phyloP scores from a whole-genome alignment of 2,329 filamentous ascomycete species.

The Teratosphaeria viscida region DNA sequence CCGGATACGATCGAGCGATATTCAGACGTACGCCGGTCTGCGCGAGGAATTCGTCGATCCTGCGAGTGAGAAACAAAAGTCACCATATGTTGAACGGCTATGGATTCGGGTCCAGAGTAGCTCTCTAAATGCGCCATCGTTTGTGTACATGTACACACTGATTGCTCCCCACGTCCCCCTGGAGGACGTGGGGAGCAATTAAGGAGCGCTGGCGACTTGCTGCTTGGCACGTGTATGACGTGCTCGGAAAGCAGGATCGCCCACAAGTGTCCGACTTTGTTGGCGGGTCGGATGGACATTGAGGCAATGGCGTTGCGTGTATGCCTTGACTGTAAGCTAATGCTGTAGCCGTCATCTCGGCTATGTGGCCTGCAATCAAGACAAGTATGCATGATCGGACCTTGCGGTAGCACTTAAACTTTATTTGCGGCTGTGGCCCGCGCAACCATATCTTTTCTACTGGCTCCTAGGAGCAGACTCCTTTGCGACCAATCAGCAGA shows the following conservation, averaged over 20 bases:
- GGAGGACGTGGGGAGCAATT: slow-evolving; percentile 29
- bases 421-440: not conserved
- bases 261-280: slow-evolving; percentile 14
- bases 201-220: too few species aligned
- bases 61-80: slow-evolving; percentile 20
- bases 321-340: slow-evolving; percentile 11
- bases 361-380: not conserved
- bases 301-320: too few species aligned
- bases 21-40: slow-evolving; percentile 27
- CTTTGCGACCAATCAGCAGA: not conserved
- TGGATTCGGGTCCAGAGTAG: slow-evolving; percentile 7
- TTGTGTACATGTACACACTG: slow-evolving; percentile 18
- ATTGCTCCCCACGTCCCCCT: slow-evolving; percentile 9
- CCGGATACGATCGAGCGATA: slow-evolving; percentile 30
- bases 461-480: not conserved
- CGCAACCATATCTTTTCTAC: not conserved
- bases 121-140: slow-evolving; percentile 21
- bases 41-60: slow-evolving; percentile 14
- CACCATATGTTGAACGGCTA: slow-evolving; percentile 7
- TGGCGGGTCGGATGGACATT: slow-evolving; percentile 12
- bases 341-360: too few species aligned
- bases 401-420: not conserved
- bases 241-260: slow-evolving; percentile 18
- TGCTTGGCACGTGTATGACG: slow-evolving; percentile 12
- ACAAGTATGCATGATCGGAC: not conserved